phyloP scores from a whole-genome alignment of 2,329 filamentous ascomycete species.

The Beauveria asiatica region DNA sequence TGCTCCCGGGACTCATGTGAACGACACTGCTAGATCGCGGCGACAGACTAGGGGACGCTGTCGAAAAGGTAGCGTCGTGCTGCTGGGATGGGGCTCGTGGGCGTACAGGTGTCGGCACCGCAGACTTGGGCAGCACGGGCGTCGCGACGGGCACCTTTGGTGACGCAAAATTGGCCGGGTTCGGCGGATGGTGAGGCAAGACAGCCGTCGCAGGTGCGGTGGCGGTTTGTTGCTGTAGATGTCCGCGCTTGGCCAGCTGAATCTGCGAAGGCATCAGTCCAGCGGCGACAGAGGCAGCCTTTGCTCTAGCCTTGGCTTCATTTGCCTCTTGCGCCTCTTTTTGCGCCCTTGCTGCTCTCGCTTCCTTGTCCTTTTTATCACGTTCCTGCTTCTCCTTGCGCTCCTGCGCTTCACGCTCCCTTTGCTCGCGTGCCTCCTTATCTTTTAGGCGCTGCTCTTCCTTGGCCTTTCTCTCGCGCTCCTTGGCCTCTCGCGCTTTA shows the following conservation, averaged over 20 bases:
- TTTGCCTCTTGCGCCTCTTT: slow-evolving; percentile 45
- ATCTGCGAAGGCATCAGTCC: slow-evolving; percentile 5
- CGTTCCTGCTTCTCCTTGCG: slow-evolving; percentile 52
- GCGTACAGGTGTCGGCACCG: slow-evolving; percentile 65
- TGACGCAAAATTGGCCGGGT: slow-evolving; percentile 56
- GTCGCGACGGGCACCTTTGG: slow-evolving; percentile 73
- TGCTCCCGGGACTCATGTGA: slow-evolving; percentile 56
- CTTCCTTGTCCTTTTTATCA: slow-evolving; percentile 54
- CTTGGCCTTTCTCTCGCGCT: slow-evolving; percentile 74
- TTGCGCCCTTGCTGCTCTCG: slow-evolving; percentile 47
- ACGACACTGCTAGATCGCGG: slow-evolving; percentile 54
- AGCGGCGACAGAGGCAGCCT: slow-evolving; percentile 52
- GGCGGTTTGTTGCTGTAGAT: slow-evolving; percentile 25
- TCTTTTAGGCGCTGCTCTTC: slow-evolving; percentile 76
- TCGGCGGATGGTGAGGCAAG: slow-evolving; percentile 51
- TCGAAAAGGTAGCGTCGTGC: slow-evolving; percentile 61
- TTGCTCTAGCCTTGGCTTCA: slow-evolving; percentile 54
- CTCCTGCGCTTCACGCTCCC: slow-evolving; percentile 60
- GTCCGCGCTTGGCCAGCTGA: slow-evolving; percentile 23
- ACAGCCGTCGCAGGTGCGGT: slow-evolving; percentile 32
- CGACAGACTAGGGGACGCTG: slow-evolving; percentile 55
- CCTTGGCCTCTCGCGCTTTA: slow-evolving; percentile 53
- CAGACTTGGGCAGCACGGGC: slow-evolving; percentile 64
- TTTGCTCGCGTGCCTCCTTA: slow-evolving; percentile 64
- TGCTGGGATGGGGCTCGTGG: slow-evolving; percentile 63